phyloP scores from a whole-genome alignment of 805 yeast genomes.

The Priceomyces carsonii region DNA sequence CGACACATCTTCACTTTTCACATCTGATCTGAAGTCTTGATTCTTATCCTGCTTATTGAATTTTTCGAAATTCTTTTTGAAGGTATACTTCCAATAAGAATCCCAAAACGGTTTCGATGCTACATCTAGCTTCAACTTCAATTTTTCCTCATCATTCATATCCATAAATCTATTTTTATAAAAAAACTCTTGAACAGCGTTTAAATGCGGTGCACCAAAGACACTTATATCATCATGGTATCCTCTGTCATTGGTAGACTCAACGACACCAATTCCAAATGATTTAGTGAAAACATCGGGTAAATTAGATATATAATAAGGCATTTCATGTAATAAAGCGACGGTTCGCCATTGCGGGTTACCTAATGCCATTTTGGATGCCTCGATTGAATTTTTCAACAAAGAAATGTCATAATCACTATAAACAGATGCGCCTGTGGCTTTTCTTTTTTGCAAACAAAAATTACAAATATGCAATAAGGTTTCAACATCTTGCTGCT shows the following conservation, averaged over 20 bases:
- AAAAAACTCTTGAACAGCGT: constrained; percentile 51
- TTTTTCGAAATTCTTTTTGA: constrained; percentile 36
- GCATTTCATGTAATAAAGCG: constrained; percentile 66
- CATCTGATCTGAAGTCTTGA: constrained; percentile 17
- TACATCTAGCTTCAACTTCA: constrained; percentile 31
- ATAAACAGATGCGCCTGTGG: constrained; percentile 27
- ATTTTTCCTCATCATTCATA: constrained; percentile 24
- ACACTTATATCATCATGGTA: constrained; percentile 32
- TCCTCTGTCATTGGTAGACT: constrained; percentile 12
- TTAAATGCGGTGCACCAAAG: constrained; percentile 62
- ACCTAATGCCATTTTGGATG: constrained; percentile 49
- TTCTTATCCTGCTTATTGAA: constrained; percentile 40
- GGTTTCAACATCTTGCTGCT: constrained; percentile 55
- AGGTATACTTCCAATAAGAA: constrained; percentile 49
- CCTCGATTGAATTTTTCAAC: constrained; percentile 43
- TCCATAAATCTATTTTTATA: constrained; percentile 51
- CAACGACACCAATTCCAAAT: constrained; percentile 46
- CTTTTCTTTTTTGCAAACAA: constrained; percentile 39
- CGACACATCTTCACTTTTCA: constrained; percentile 6
- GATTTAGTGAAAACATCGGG: constrained; percentile 40
- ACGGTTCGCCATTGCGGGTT: constrained; percentile 60
- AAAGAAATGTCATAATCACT: constrained; percentile 38
- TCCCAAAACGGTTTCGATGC: constrained; percentile 52
- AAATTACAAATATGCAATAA: constrained; percentile 49
- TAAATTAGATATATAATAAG: constrained; percentile 49